These are phyloP conservation scores for Umbilicus rupestris DNA, from an alignment of 164 flowering plant species.

Conservation along the genomic window DNA sequence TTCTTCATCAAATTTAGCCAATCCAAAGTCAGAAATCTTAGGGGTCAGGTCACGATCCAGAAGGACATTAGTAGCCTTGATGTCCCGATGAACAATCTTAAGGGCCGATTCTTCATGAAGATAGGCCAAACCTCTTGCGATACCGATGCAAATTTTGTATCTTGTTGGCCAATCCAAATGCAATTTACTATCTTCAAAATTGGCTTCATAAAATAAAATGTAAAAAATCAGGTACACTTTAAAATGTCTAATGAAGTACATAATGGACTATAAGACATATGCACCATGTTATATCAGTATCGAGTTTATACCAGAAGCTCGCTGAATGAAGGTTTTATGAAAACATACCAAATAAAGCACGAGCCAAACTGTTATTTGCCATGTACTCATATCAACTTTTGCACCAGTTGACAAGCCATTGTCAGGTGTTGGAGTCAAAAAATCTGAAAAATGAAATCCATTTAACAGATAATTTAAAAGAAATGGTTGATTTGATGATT, in stretches of 20 bases:
- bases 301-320: neutral
- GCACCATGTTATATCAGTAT: neutral
- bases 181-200: constrained; percentile 5
- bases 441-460: too few relatives aligned
- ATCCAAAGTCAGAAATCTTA: constrained; percentile 10
- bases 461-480: too few relatives aligned
- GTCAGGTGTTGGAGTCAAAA: too few relatives aligned
- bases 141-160: constrained; percentile 5
- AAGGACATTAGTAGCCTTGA: constrained; percentile 11
- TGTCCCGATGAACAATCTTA: constrained; percentile 9
- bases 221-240: neutral
- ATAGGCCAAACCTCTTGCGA: constrained; percentile 7
- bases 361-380: neutral
- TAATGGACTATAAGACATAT: too few relatives aligned
- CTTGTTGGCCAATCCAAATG: constrained; percentile 11
- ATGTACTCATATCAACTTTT: neutral
- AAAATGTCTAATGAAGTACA: neutral
- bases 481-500: too few relatives aligned
- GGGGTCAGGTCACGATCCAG: constrained; percentile 6
- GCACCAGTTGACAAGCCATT: too few relatives aligned
- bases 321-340: neutral
- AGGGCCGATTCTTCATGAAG: constrained; percentile 9
- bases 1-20: constrained; percentile 10
- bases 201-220: neutral
- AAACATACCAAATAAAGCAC: constrained; percentile 1